Percentiles rank a stretch among this genome's conserved stretches.
Evolutionary conservation across 2,329 filamentous ascomycete species (phyloP).

Genomic region (Neocucurbitaria cava): DNA sequence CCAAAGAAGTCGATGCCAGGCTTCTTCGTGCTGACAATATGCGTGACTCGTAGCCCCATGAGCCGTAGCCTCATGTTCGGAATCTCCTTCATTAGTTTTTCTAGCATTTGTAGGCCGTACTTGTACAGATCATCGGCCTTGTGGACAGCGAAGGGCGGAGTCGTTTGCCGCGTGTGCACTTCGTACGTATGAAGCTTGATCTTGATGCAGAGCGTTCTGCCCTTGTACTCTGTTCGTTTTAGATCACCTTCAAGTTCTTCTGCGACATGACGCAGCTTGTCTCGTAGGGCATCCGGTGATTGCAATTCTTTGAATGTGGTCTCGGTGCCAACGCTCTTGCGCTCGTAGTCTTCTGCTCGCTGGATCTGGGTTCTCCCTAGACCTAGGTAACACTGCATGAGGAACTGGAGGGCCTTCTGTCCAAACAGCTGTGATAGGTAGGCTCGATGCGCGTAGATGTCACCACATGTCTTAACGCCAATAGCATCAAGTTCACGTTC

Average conservation of each 20-base stretch:
- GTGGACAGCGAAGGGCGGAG: constrained; percentile 74
- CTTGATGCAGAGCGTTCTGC: constrained; percentile 89
- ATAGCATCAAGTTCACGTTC: constrained; percentile 90
- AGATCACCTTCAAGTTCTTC: constrained; percentile 89
- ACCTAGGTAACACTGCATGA: constrained; percentile 84
- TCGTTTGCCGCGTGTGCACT: constrained; percentile 81
- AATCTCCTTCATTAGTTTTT: constrained; percentile 83
- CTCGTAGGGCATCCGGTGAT: constrained; percentile 70
- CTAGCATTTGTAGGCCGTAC: constrained; percentile 80
- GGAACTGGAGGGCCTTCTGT: constrained; percentile 87
- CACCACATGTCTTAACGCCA: constrained; percentile 85
- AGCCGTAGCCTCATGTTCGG: constrained; percentile 80
- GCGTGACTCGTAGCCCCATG: constrained; percentile 87
- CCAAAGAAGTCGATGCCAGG: constrained; percentile 84
- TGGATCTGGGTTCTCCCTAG: constrained; percentile 85
- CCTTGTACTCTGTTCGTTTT: constrained; percentile 79
- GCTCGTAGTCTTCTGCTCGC: constrained; percentile 85
- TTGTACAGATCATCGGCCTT: constrained; percentile 83
- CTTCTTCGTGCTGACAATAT: constrained; percentile 86
- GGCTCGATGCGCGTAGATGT: constrained; percentile 79
- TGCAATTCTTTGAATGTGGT: constrained; percentile 86
- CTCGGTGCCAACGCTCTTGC: constrained; percentile 94
- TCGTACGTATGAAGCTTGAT: constrained; percentile 95
- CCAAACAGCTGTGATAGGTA: constrained; percentile 82
- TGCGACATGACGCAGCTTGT: constrained; percentile 80